Percentiles rank a stretch among this genome's conserved stretches.
These are phyloP conservation scores for Mycena metata DNA, from an alignment of 768 basidiomycete genomes.

Conservation along the genomic window DNA sequence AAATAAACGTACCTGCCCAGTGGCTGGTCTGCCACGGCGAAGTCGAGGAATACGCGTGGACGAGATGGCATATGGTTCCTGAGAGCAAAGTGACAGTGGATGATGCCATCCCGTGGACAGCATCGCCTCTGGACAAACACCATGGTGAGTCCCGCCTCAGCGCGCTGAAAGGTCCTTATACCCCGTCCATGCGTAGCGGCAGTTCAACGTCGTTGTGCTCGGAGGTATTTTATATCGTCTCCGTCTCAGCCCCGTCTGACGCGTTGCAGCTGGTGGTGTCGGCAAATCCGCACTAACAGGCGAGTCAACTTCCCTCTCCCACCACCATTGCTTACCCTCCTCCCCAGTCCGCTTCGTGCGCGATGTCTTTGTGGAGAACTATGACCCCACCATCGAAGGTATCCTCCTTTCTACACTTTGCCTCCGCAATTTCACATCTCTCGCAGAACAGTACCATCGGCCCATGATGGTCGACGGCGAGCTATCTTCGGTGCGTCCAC, in stretches of 20 bases:
- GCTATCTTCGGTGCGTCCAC: constrained; percentile 66
- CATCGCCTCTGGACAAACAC: constrained; percentile 6
- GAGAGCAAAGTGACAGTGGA: no score
- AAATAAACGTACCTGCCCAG: constrained; percentile 59
- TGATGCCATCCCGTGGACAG: no score
- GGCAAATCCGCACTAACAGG: constrained; percentile 89
- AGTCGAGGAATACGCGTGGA: constrained; percentile 79
- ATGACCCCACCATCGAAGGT: constrained; percentile 92
- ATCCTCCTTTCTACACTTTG: constrained; percentile 20
- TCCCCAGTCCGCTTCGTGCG: constrained; percentile 77
- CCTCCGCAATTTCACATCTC: constrained; percentile 17
- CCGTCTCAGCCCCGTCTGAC: background rate
- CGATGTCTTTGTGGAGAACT: constrained; percentile 79
- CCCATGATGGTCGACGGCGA: constrained; percentile 76
- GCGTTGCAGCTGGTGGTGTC: constrained; percentile 81
- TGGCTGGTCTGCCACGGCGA: constrained; percentile 63
- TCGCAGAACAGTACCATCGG: constrained; percentile 78
- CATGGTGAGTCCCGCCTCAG: constrained; percentile 26
- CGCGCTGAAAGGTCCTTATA: constrained; percentile 4
- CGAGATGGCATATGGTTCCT: constrained; percentile 49
- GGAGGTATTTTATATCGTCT: constrained; percentile 66
- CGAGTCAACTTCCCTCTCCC: constrained; percentile 34
- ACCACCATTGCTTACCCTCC: constrained; percentile 10
- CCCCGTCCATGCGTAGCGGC: constrained; percentile 58
- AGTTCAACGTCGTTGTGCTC: constrained; percentile 84